Evolutionary conservation across 257 asterid species (phyloP), one percentile per base, ranked within the genome.

Genomic region (Solanum phureja): DNA sequence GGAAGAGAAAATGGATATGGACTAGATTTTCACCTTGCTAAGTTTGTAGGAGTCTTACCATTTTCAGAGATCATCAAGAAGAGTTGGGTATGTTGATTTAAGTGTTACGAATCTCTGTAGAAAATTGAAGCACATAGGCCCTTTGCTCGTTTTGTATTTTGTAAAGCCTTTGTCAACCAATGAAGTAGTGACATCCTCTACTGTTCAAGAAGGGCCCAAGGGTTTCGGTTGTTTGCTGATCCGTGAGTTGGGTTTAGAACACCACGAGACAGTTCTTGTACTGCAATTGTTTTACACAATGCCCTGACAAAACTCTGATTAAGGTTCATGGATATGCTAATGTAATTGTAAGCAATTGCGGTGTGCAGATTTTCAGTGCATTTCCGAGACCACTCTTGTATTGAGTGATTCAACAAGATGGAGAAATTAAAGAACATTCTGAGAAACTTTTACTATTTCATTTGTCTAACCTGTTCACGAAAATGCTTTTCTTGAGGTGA

Each of bases 1-100:
- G 90, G 98, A 94, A 40, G 92, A 90, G 89, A 89, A 82, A 44
- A 97, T 95, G 99, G 98, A 95, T 44, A 88, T 94, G 11, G 98
- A 95, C 90, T 94, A 87, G 90, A 52, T 14, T 18, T 71, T 60
- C 81, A 58, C 68, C 60, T 1, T 7, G 58, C 24, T 66, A 23
- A 37, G 52, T 31, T 56, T 6, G 24, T 42, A 31, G 12, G 88
- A 31, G 40, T 73, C 46, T 12, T 84, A 12, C 35, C 62, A 77
- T 23, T 62, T 62, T 29, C 83, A 33, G 79, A 44, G 60, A 76
- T 40, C 60, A 40, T n/a, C 83, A n/a, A 44, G 60, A 76, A 76
- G 83, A 76, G 14, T 42, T 0, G 38, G 23, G 56, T 72, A 21
- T 73, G 60, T 73, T 86, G 42, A 31, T 31, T 73, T 73, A 44